A percentile compares a stretch with the other conserved stretches of the same genome.
phyloP scores from a whole-genome alignment of 139 green algal genomes.

The Auxenochlorella protothecoides region DNA sequence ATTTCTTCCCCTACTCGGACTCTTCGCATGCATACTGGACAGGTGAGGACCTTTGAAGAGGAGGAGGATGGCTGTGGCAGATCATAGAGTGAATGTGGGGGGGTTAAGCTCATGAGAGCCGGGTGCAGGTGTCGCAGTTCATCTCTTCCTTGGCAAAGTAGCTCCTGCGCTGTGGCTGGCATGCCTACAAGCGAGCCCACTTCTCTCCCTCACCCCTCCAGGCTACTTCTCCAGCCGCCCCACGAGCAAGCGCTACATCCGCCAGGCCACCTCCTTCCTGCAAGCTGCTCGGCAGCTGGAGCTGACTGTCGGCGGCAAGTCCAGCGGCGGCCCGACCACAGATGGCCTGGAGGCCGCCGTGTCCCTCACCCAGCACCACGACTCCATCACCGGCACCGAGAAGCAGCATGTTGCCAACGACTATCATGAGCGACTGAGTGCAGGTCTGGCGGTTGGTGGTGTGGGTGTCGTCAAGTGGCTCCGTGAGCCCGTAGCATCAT shows the following conservation, averaged over 20 bases:
- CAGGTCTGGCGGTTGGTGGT: constrained; percentile 6
- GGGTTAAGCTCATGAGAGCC: not conserved
- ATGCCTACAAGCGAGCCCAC: no score
- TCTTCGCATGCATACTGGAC: constrained; percentile 75
- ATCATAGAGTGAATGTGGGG: not conserved
- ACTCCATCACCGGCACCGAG: constrained; percentile 71
- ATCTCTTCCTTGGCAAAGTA: not conserved
- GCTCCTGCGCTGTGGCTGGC: not conserved
- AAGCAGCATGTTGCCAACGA: constrained; percentile 80
- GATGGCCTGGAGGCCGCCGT: constrained; percentile 51
- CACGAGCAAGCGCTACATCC: constrained; percentile 60
- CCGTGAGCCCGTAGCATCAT: no score
- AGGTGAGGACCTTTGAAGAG: constrained; percentile 16
- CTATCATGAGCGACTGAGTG: constrained; percentile 52
- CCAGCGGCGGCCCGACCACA: constrained; percentile 13
- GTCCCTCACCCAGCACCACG: constrained; percentile 72
- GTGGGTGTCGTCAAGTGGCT: not conserved
- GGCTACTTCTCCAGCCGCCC: constrained; percentile 52
- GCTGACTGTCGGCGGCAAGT: constrained; percentile 5
- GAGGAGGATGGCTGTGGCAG: not conserved
- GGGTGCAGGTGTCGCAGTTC: not conserved
- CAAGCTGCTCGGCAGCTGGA: constrained; percentile 67
- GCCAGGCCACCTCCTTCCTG: constrained; percentile 43
- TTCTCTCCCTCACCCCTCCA: not conserved
- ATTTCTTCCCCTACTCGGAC: constrained; percentile 90